Percentiles rank a stretch among this genome's conserved stretches.
Evolutionary conservation across 805 yeast species (phyloP).

Genomic region (Candida nanaspora): DNA sequence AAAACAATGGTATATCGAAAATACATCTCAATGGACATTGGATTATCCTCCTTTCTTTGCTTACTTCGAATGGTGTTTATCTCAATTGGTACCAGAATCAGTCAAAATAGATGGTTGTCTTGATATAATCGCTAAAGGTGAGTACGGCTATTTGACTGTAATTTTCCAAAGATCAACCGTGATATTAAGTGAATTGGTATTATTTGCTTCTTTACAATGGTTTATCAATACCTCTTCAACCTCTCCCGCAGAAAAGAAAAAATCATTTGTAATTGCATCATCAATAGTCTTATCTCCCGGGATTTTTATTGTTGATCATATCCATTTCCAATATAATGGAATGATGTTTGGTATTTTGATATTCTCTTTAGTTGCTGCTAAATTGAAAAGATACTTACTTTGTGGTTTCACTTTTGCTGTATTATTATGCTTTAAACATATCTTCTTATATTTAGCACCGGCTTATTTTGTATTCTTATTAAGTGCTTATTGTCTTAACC

Average conservation of each 20-base stretch:
- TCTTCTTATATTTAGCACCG: slow-evolving; percentile 88
- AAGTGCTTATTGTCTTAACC: slow-evolving; percentile 66
- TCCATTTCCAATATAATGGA: slow-evolving; percentile 96
- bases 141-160: slow-evolving; percentile 71
- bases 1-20: slow-evolving; percentile 74
- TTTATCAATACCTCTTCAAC: slow-evolving; percentile 44
- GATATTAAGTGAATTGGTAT: slow-evolving; percentile 62
- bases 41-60: slow-evolving; percentile 99
- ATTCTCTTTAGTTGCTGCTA: slow-evolving; percentile 65
- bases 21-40: slow-evolving; percentile 81
- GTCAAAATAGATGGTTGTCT: slow-evolving; percentile 75
- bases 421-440: slow-evolving; percentile 89
- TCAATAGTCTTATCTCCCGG: slow-evolving; percentile 88
- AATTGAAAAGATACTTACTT: slow-evolving; percentile 44
- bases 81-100: slow-evolving; percentile 58
- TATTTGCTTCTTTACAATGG: slow-evolving; percentile 67
- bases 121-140: slow-evolving; percentile 56
- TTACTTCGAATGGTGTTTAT: slow-evolving; percentile 78
- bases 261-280: slow-evolving; percentile 70
- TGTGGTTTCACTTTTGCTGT: slow-evolving; percentile 68
- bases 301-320: slow-evolving; percentile 82
- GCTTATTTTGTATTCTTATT: slow-evolving; percentile 79
- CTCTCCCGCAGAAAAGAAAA: slow-evolving; percentile 26
- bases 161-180: slow-evolving; percentile 81
- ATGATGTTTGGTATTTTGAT: slow-evolving; percentile 82